Conservation (phyloP, 169 alveolate species). For the Plasmodium falciparum region DNA sequence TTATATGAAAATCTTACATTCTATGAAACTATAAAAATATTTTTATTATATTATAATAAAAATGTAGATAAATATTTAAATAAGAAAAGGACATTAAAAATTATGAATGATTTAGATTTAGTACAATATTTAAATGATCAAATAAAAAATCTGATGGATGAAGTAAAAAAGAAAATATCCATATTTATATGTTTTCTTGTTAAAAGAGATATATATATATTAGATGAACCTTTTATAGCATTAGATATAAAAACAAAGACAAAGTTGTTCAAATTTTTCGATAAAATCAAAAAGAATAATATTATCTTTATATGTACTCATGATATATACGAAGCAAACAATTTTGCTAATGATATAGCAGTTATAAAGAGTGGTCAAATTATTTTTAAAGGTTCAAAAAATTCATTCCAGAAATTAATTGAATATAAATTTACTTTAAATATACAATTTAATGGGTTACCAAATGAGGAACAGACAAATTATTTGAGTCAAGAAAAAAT, state of each 20-base stretch:
- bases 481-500: not conserved
- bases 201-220: constrained; percentile 53
- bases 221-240: constrained; percentile 71
- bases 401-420: constrained; percentile 18
- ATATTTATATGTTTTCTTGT: constrained; percentile 70
- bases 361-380: constrained; percentile 53
- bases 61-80: constrained; percentile 43
- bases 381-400: constrained; percentile 38
- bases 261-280: constrained; percentile 51
- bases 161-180: constrained; percentile 67
- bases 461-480: not conserved
- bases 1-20: constrained; percentile 62
- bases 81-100: constrained; percentile 42
- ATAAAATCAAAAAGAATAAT: constrained; percentile 67
- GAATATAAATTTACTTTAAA: constrained; percentile 54
- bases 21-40: constrained; percentile 45
- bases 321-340: constrained; percentile 71
- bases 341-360: constrained; percentile 68
- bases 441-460: constrained; percentile 10
- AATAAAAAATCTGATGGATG: constrained; percentile 53
- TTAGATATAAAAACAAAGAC: constrained; percentile 68
- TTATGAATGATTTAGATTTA: constrained; percentile 48
- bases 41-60: constrained; percentile 62
- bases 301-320: constrained; percentile 72
- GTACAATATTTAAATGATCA: constrained; percentile 26